Evolutionary conservation across 192 early-diverging fungal species (phyloP).

Genomic region (Phycomyces blakesleeanus): DNA sequence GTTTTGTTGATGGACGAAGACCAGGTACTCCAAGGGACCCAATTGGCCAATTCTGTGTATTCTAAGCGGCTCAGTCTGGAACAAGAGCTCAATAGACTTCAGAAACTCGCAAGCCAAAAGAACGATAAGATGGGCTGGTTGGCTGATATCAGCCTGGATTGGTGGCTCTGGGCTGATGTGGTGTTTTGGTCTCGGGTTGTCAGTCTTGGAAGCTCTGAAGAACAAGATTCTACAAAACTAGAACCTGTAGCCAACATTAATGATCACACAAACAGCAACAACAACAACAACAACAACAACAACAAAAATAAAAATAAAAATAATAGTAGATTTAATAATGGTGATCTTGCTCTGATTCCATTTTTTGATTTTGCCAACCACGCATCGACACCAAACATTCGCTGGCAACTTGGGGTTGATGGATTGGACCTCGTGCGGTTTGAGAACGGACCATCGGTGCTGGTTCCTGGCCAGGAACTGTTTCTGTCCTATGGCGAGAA

Average conservation of each 20-base stretch:
- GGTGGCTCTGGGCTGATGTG: conserved; percentile 63
- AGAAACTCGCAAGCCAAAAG: too few relatives aligned
- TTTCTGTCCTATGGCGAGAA: conserved; percentile 68
- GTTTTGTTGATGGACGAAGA: conserved; percentile 37
- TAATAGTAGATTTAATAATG: too few relatives aligned
- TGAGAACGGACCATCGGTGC: background rate
- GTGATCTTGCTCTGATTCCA: conserved; percentile 60
- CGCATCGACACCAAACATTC: conserved; percentile 43
- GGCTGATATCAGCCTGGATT: conserved; percentile 38
- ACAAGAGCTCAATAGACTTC: conserved; percentile 42
- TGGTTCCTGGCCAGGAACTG: conserved; percentile 39
- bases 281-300: too few relatives aligned
- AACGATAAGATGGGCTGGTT: conserved; percentile 30
- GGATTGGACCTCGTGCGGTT: conserved; percentile 32
- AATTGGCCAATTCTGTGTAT: conserved; percentile 43
- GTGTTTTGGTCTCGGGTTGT: conserved; percentile 71
- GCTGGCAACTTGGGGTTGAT: conserved; percentile 50
- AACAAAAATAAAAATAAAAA: too few relatives aligned
- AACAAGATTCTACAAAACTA: too few relatives aligned
- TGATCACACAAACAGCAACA: too few relatives aligned
- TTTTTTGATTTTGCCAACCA: conserved; percentile 76
- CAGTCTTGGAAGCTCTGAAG: conserved; percentile 42
- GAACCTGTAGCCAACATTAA: too few relatives aligned
- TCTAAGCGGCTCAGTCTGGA: conserved; percentile 48
- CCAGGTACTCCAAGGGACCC: conserved; percentile 49